Base-by-base conservation (phyloP, 2,329 filamentous ascomycete species). In the Paraconiothyrium brasiliense region DNA sequence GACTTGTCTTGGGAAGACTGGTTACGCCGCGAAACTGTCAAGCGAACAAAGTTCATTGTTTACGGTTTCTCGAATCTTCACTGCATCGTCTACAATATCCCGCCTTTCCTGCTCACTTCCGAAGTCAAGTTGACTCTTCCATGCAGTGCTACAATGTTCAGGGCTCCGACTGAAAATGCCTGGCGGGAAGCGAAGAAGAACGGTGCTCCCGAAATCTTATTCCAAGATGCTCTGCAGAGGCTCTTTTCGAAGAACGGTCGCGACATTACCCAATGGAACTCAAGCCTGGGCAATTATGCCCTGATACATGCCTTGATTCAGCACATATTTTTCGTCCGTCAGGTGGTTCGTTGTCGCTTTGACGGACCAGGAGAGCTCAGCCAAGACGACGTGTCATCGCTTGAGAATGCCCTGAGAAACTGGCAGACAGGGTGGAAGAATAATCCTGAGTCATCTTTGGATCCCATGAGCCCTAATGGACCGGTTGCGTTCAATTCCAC, bases 271-370 rank as follows among this genome's bases (percentile, higher is more conserved):
- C 67, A 76, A 47, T 67, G 62, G 37, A 76, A 71, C 30, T 75
- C 74, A 1, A 74, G 72, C 8, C 69, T 74, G 7, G 90, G 89
- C 0, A 90, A 90, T 68, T 92, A 92, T 66, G 85, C 91, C 8
- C 81, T 93, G 37, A 89, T 92, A 3, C 89, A 92, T 69, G 89
- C 89, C 3, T 75, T 93, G 27, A 84, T 92, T 11, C 90, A 92
- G 68, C 89, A 92, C 63, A 89, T 92, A 16, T 92, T 89, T 72
- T 81, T 92, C 41, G 76, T 91, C 24, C 90, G 90, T 67, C 87
- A 90, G 61, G 68, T 77, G 34, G 66, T 71, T 9, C 67, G 74
- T 60, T 78, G 75, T 59, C 71, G 73, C 4, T 75, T 73, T 54
- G 67, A 79, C 64, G 66, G 73, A 22, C 58, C 71, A 4, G 70